phyloP scores from a whole-genome alignment of 768 basidiomycete species.

The Lentinula lateritia region DNA sequence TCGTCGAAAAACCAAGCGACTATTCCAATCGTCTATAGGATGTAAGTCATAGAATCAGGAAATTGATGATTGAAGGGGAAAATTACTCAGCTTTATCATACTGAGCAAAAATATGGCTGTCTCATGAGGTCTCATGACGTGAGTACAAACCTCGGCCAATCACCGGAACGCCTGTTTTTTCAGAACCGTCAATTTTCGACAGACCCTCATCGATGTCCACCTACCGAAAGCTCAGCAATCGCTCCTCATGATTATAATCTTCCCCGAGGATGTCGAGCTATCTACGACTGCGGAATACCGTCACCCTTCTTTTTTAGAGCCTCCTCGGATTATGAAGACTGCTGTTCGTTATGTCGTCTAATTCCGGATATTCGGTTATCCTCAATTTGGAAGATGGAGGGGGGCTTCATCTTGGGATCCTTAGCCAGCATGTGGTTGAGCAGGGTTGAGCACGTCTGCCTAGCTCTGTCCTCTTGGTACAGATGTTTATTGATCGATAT shows the following conservation, averaged over 20 bases:
- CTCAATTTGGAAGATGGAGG: constrained; percentile 88
- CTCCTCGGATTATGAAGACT: background rate
- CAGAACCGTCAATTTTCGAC: background rate
- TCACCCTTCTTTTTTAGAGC: background rate
- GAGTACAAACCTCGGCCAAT: too few species aligned
- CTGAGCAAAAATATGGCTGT: too few species aligned
- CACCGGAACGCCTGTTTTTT: too few species aligned
- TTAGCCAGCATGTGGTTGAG: constrained; percentile 23
- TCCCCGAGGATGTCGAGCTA: constrained; percentile 92
- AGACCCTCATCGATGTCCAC: constrained; percentile 53
- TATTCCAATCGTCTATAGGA: too few species aligned
- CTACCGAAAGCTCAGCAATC: constrained; percentile 84
- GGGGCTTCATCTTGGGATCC: constrained; percentile 57
- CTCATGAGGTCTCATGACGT: too few species aligned
- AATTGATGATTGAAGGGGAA: too few species aligned
- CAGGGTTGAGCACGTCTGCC: background rate
- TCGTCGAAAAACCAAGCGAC: too few species aligned
- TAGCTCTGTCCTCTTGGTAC: too few species aligned
- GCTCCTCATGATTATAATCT: constrained; percentile 95
- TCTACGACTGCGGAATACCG: constrained; percentile 88
- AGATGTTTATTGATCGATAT: too few species aligned
- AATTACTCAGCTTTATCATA: too few species aligned
- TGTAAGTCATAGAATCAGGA: too few species aligned
- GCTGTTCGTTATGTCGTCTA: background rate
- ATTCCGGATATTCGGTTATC: constrained; percentile 50